Conservation (phyloP, 345 rosid genomes). For the Acer negundo region DNA sequence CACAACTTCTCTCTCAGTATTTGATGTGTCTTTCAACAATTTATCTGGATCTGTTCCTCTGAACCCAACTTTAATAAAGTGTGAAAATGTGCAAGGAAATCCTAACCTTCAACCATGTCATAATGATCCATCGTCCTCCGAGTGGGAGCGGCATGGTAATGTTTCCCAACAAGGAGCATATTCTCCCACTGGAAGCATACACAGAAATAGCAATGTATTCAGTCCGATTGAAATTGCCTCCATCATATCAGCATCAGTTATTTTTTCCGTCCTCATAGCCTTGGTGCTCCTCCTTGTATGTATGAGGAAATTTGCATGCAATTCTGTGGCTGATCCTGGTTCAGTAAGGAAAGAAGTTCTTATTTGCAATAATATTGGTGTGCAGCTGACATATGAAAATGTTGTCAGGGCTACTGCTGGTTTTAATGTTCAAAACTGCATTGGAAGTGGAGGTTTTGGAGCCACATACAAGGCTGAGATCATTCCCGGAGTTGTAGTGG, state of each 20-base stretch:
- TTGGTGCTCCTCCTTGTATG: constrained; percentile 36
- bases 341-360: constrained; percentile 42
- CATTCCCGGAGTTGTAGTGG: constrained; percentile 46
- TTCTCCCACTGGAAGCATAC: constrained; percentile 33
- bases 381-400: constrained; percentile 48
- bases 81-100: constrained; percentile 43
- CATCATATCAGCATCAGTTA: constrained; percentile 38
- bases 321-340: constrained; percentile 37
- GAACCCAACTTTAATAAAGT: constrained; percentile 29
- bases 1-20: constrained; percentile 39
- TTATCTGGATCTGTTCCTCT: constrained; percentile 48
- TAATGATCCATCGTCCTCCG: constrained; percentile 27
- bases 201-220: constrained; percentile 22
- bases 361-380: constrained; percentile 44
- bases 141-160: constrained; percentile 38
- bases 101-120: constrained; percentile 41
- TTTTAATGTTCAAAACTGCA: constrained; percentile 51
- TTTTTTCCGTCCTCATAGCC: constrained; percentile 33
- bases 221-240: constrained; percentile 48
- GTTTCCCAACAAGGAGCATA: constrained; percentile 34
- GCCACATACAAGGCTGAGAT: constrained; percentile 59
- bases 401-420: constrained; percentile 53
- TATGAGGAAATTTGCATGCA: constrained; percentile 38
- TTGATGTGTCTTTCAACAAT: constrained; percentile 58
- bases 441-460: constrained; percentile 59